Conservation (phyloP, 2,329 filamentous ascomycete species). For the Emergomyces orientalis region DNA sequence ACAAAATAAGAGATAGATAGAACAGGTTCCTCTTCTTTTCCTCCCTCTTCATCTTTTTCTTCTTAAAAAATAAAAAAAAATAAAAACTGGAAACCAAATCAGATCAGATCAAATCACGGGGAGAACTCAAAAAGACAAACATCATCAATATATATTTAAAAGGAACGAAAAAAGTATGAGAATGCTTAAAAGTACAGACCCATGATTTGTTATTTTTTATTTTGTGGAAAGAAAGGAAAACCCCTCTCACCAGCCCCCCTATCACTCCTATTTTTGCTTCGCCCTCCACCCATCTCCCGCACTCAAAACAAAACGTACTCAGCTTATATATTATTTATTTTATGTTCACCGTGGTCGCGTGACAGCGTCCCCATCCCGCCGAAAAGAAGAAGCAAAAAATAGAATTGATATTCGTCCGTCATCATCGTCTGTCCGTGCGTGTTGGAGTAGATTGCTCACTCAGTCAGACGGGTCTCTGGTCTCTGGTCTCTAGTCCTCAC, state of each 20-base stretch:
- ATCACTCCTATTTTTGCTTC: neutral
- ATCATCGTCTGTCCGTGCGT: neutral
- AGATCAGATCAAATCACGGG: no score
- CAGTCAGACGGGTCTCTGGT: no score
- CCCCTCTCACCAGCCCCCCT: neutral
- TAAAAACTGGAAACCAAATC: neutral
- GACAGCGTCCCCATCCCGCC: neutral
- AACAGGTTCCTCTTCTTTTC: neutral
- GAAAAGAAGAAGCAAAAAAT: neutral
- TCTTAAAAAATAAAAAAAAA: neutral
- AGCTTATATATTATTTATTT: neutral
- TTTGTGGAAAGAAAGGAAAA: neutral
- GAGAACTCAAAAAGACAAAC: neutral
- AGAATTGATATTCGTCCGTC: neutral
- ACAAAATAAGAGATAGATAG: neutral
- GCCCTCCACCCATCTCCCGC: neutral
- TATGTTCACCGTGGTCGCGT: neutral
- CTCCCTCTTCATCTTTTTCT: no score
- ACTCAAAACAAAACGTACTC: neutral
- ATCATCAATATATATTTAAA: neutral
- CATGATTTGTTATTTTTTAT: neutral
- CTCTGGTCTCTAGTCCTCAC: no score
- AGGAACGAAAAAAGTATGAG: neutral
- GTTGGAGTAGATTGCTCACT: no score
- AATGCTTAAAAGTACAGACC: constrained; percentile 10